Conservation (phyloP, 768 basidiomycete genomes). For the Ramaria sp. region DNA sequence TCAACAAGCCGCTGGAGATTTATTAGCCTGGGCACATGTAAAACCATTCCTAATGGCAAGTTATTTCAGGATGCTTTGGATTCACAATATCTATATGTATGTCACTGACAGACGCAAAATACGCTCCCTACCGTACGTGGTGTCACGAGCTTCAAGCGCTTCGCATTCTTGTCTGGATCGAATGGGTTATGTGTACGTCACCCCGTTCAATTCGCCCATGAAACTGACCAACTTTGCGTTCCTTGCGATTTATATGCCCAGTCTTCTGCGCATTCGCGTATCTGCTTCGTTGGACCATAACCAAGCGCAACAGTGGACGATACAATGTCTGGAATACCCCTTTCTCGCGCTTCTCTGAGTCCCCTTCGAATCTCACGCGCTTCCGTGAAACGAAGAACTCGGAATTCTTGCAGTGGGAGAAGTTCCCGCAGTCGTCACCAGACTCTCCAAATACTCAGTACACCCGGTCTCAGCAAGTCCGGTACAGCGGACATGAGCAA, state of each 20-base stretch:
- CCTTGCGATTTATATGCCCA: slow-evolving; percentile 13
- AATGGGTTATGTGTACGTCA: slow-evolving; percentile 42
- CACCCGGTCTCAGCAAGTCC: neutral
- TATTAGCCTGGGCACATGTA: slow-evolving; percentile 35
- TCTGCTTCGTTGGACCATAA: slow-evolving; percentile 34
- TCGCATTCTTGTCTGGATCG: slow-evolving; percentile 49
- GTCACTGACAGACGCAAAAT: slow-evolving; percentile 20
- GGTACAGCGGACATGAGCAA: neutral
- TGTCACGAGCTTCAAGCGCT: slow-evolving; percentile 45
- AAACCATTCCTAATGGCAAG: slow-evolving; percentile 36
- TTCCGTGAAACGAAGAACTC: neutral
- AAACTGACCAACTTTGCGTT: neutral
- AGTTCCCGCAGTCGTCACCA: neutral
- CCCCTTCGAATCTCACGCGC: neutral
- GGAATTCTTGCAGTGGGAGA: slow-evolving; percentile 7
- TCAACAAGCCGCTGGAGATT: slow-evolving; percentile 47
- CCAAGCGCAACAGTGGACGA: slow-evolving; percentile 33
- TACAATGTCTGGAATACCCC: slow-evolving; percentile 42
- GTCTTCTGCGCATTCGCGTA: slow-evolving; percentile 32
- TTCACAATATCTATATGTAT: neutral
- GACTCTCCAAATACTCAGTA: neutral
- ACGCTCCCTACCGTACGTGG: slow-evolving; percentile 36
- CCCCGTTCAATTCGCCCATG: neutral
- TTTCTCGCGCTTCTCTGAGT: slow-evolving; percentile 31
- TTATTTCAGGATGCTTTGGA: neutral